Evolutionary conservation across 2,329 filamentous ascomycete species (phyloP).

Genomic region (Penicillium italicum): DNA sequence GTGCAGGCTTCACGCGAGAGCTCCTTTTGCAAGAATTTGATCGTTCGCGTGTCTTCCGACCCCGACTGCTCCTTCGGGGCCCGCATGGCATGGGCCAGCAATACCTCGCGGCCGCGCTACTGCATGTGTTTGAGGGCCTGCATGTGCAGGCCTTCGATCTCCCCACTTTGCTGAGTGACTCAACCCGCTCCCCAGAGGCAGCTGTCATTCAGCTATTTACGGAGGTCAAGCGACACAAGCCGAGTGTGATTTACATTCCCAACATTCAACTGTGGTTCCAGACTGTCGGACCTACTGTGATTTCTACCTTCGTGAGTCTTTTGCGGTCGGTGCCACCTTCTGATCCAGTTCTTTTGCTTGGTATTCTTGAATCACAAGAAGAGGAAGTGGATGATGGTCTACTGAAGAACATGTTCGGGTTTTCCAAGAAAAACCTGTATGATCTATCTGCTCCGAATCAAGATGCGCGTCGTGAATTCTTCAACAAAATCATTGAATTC

Average conservation of each 20-base stretch:
- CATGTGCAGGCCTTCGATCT: constrained; percentile 95
- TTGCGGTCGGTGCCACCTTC: constrained; percentile 80
- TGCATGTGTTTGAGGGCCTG: constrained; percentile 88
- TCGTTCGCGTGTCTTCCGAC: constrained; percentile 79
- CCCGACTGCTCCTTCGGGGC: constrained; percentile 80
- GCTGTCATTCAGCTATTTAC: constrained; percentile 86
- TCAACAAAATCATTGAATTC: constrained; percentile 68
- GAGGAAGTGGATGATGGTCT: constrained; percentile 61
- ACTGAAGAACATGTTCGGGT: constrained; percentile 77
- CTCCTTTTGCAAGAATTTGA: constrained; percentile 77
- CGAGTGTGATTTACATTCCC: constrained; percentile 91
- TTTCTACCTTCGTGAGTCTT: constrained; percentile 79
- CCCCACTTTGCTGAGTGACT: constrained; percentile 78
- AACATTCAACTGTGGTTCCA: constrained; percentile 84
- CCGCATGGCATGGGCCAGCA: constrained; percentile 85
- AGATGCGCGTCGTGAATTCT: constrained; percentile 69
- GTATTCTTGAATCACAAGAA: constrained; percentile 70
- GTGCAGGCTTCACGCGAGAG: constrained; percentile 81
- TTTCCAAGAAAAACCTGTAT: constrained; percentile 73
- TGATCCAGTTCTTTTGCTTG: constrained; percentile 82
- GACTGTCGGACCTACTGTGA: constrained; percentile 60
- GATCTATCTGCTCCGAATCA: constrained; percentile 64
- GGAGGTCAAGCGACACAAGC: constrained; percentile 90
- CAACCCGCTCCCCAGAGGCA: constrained; percentile 75
- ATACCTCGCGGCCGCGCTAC: constrained; percentile 77